A percentile compares a stretch with the other conserved stretches of the same genome.
phyloP scores from a whole-genome alignment of 2,329 filamentous ascomycete species.

The Chaetomiaceae sp. region DNA sequence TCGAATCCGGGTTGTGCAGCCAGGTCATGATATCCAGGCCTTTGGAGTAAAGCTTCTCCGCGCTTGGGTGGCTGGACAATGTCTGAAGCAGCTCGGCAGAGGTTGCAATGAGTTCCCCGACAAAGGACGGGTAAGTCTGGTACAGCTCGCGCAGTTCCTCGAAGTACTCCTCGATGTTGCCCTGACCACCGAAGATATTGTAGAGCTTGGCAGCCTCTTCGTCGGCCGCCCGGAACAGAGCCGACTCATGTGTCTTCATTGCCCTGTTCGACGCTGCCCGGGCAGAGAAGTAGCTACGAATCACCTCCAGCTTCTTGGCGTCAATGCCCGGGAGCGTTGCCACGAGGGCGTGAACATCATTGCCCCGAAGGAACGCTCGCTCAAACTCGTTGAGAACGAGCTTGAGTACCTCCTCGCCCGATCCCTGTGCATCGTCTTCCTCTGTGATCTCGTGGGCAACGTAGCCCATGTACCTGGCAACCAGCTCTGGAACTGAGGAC shows the following conservation, averaged over 20 bases:
- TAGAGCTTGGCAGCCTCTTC: slow-evolving; percentile 83
- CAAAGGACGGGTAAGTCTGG: slow-evolving; percentile 84
- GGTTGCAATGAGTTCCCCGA: slow-evolving; percentile 75
- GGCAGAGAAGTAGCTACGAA: slow-evolving; percentile 87
- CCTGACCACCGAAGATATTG: slow-evolving; percentile 93
- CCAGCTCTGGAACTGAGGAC: slow-evolving; percentile 88
- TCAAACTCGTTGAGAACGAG: slow-evolving; percentile 94
- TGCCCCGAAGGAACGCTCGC: slow-evolving; percentile 87
- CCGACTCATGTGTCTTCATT: slow-evolving; percentile 90
- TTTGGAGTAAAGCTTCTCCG: slow-evolving; percentile 94
- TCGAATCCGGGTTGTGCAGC: slow-evolving; percentile 83
- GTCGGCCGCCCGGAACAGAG: slow-evolving; percentile 80
- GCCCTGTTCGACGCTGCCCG: slow-evolving; percentile 77
- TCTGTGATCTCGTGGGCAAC: slow-evolving; percentile 85
- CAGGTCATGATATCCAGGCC: slow-evolving; percentile 93
- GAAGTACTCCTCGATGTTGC: slow-evolving; percentile 99
- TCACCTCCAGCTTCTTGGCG: slow-evolving; percentile 84
- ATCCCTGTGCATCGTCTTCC: slow-evolving; percentile 82
- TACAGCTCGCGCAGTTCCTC: slow-evolving; percentile 92
- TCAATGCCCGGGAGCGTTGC: slow-evolving; percentile 84
- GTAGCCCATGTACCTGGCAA: slow-evolving; percentile 89
- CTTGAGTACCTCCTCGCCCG: slow-evolving; percentile 89
- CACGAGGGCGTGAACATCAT: slow-evolving; percentile 90
- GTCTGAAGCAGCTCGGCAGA: slow-evolving; percentile 84
- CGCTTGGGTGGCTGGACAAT: slow-evolving; percentile 75